Base-by-base conservation (phyloP, 2,329 filamentous ascomycete genomes). In the Monosporascus sp. region DNA sequence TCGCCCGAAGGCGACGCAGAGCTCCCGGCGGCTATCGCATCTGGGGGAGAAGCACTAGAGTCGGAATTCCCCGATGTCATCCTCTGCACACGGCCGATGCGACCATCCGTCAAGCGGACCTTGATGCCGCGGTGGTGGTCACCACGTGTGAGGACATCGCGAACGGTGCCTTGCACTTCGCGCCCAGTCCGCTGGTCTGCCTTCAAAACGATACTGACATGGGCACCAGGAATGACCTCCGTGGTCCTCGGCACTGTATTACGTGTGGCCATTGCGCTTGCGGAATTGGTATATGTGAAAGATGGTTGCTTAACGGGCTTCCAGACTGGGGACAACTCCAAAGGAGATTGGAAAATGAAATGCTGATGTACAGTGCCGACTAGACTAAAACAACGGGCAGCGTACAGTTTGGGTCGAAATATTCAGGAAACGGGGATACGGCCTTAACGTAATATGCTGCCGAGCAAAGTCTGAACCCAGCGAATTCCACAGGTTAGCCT, bases 71-170 rank as follows among this genome's bases (percentile, higher is more conserved):
- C 27, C 51, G 17, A 54, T 2, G 70, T 73, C 68, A 89, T 77
- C 45, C 77, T 74, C 68, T 92, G 89, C 27, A 93, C 89, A 17
- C 89, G 74, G 2, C 89, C 89, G 3, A 93, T 81, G 25, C 86
- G 77, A 1, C 88, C 88, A 66, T 89, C 87, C 1, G 74, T 71
- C 6, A 93, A 74, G 2, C 88, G 81, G 24, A 92, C 88, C 68
- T 92, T 93, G 72, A 92, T 89, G 37, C 89, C 89, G 9, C 87
- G 79, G 3, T 87, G 87, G 62, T 93, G 89, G 60, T 92, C 82
- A 25, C 87, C 87, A 1, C 81, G 75, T 2, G 88, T 92, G 47
- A 93, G 75, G 0, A 92, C 68, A 46, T 90, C 81, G 50, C 78
- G 76, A 1, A 93, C 82, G 5, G 76, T 69, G 24, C 89, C 89